Evolutionary conservation across 1,139 yeast species (phyloP).

Genomic region (Blastobotrys capitulatus): DNA sequence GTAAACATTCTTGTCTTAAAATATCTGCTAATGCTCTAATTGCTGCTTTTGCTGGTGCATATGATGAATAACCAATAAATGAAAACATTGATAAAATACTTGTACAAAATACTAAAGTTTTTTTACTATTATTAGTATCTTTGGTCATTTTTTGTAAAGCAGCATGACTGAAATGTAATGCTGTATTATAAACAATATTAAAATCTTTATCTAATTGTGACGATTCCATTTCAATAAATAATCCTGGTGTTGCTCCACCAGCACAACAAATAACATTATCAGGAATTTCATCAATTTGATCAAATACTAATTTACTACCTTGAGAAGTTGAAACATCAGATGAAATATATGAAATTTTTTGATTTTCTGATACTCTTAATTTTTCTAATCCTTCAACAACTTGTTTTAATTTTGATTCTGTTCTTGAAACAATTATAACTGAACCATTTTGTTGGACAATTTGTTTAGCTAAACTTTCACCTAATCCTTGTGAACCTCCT

Average conservation of each 20-base stretch:
- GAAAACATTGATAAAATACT: conserved; percentile 82
- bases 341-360: conserved; percentile 43
- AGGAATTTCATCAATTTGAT: conserved; percentile 39
- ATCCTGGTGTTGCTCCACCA: conserved; percentile 76
- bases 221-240: conserved; percentile 62
- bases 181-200: conserved; percentile 64
- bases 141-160: conserved; percentile 42
- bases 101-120: conserved; percentile 59
- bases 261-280: conserved; percentile 83
- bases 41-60: conserved; percentile 87
- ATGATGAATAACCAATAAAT: conserved; percentile 84
- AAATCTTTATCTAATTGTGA: conserved; percentile 58
- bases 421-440: conserved; percentile 73
- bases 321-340: conserved; percentile 65
- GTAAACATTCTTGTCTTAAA: conserved; percentile 73
- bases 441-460: conserved; percentile 53
- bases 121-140: conserved; percentile 1
- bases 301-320: conserved; percentile 43
- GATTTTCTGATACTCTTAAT: conserved; percentile 26
- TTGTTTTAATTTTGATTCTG: conserved; percentile 47
- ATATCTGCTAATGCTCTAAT: conserved; percentile 67
- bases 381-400: conserved; percentile 45
- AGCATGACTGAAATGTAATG: conserved; percentile 64
- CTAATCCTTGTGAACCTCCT: conserved; percentile 96
- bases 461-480: conserved; percentile 67